Evolutionary conservation across 192 early-diverging fungal genomes (phyloP), one percentile per base, ranked within the genome.

Genomic region (Phlyctochytrium arcticum): DNA sequence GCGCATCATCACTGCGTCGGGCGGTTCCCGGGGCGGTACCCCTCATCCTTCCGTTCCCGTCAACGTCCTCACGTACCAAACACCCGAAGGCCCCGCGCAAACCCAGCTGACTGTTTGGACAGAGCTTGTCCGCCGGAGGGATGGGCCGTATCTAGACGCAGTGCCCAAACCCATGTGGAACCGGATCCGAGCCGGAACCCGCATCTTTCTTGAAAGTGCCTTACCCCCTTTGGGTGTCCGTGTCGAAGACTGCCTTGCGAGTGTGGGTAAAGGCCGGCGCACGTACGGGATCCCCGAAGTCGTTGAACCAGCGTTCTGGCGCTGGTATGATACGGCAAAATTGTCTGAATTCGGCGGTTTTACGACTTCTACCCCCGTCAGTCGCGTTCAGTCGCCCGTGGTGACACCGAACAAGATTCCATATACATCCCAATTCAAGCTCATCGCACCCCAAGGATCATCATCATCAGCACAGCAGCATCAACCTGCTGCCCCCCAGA

Each of bases 241-340:
- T 9, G 61, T 54, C 12, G 48, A 55, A 8, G 61, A 54, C 10
- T 63, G 61, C 34, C 23, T 54, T 26, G 61, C 61, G 7, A 19
- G 23, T 27, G 23, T 19, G 7, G 48, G 48, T 10, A 48, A 47
- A 31, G 61, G 61, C 9, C 46, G 61, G 12, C 54, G 33, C 21
- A 63, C 61, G 12, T 54, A 54, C 54, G 61, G 39, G 9, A 35
- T 63, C 12, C 61, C 61, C 29, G 61, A 63, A n/a, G 27, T 33
- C 10, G 12, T 63, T 12, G 32, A 33, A 15, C 1, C 1, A 30
- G 61, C 34, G 8, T 63, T 63, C 54, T 19, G 30, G 61, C 10
- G n/a, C 17, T 63, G 61, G 61, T 63, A 56, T 54, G 61, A 63
- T 19, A 48, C 53, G n/a, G n/a, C 8, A 19, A 26, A 54, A 17